phyloP scores from a whole-genome alignment of 164 flowering plant species.

The Nymphaea thermarum region DNA sequence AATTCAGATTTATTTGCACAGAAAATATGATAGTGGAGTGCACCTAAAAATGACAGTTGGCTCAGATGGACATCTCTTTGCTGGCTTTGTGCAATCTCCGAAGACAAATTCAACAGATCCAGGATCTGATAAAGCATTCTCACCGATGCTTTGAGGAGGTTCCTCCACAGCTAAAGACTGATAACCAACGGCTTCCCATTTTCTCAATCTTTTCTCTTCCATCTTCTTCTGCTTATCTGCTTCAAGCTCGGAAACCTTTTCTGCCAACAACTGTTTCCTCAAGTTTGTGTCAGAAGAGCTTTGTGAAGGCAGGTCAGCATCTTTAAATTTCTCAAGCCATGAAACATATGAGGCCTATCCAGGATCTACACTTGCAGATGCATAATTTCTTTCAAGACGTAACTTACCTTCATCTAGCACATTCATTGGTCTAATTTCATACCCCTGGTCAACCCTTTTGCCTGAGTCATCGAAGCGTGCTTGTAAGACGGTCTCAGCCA shows the following conservation, averaged over 20 bases:
- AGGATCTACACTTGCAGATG: constrained; percentile 24
- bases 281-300: constrained; percentile 20
- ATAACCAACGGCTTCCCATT: constrained; percentile 85
- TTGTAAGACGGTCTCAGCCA: constrained; percentile 56
- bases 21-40: not conserved
- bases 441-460: constrained; percentile 33
- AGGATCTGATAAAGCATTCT: constrained; percentile 32
- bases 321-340: constrained; percentile 81
- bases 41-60: constrained; percentile 78
- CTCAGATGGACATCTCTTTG: constrained; percentile 44
- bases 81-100: constrained; percentile 85
- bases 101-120: constrained; percentile 80
- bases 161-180: constrained; percentile 50
- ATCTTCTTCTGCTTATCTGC: constrained; percentile 56
- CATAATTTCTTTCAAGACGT: constrained; percentile 10
- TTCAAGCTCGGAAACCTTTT: constrained; percentile 39
- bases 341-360: constrained; percentile 62
- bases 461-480: constrained; percentile 31
- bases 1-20: too few relatives aligned
- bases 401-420: constrained; percentile 17
- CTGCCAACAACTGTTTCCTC: constrained; percentile 31
- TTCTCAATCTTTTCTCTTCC: constrained; percentile 63
- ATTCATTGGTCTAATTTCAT: constrained; percentile 37
- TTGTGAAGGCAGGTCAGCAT: constrained; percentile 27
- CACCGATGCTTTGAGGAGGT: constrained; percentile 22